Evolutionary conservation across 352 stramenopile genomes (phyloP).

Genomic region (Phytophthora aleatoria): DNA sequence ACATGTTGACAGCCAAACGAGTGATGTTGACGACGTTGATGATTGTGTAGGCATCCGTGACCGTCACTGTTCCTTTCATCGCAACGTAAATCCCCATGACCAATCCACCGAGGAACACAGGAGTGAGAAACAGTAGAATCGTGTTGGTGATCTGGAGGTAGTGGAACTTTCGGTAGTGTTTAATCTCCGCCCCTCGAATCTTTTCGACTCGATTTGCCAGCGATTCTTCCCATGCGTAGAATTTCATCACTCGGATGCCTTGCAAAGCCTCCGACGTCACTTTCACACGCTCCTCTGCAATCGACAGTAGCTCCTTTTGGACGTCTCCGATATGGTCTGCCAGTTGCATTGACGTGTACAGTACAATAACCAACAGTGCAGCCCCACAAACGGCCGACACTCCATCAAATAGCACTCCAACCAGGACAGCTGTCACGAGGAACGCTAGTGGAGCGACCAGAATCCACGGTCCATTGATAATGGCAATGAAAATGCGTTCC

Average conservation of each 20-base stretch:
- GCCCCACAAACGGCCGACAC: conserved; percentile 21
- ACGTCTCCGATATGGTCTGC: conserved; percentile 16
- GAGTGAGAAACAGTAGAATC: conserved; percentile 49
- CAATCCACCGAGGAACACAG: conserved; percentile 41
- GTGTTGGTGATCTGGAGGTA: conserved; percentile 58
- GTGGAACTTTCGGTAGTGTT: conserved; percentile 59
- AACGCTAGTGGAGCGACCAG: conserved; percentile 31
- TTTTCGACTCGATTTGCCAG: conserved; percentile 45
- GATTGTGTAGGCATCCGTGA: conserved; percentile 56
- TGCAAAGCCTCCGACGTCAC: conserved; percentile 92
- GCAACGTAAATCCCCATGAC: conserved; percentile 49
- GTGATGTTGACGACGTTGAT: conserved; percentile 46
- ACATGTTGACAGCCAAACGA: conserved; percentile 33
- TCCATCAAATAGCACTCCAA: conserved; percentile 34
- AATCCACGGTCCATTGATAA: conserved; percentile 39
- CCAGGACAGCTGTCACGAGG: conserved; percentile 31
- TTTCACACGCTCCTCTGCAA: conserved; percentile 88
- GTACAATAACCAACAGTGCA: conserved; percentile 27
- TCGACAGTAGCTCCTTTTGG: conserved; percentile 25
- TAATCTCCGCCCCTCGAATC: conserved; percentile 50
- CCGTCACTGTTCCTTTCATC: conserved; percentile 35
- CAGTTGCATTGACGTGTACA: conserved; percentile 25
- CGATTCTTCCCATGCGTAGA: conserved; percentile 85
- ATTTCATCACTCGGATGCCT: conserved; percentile 91
- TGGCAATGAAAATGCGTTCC: conserved; percentile 43